Evolutionary conservation across 352 stramenopile species (phyloP).

Genomic region (Globisporangium parvum): DNA sequence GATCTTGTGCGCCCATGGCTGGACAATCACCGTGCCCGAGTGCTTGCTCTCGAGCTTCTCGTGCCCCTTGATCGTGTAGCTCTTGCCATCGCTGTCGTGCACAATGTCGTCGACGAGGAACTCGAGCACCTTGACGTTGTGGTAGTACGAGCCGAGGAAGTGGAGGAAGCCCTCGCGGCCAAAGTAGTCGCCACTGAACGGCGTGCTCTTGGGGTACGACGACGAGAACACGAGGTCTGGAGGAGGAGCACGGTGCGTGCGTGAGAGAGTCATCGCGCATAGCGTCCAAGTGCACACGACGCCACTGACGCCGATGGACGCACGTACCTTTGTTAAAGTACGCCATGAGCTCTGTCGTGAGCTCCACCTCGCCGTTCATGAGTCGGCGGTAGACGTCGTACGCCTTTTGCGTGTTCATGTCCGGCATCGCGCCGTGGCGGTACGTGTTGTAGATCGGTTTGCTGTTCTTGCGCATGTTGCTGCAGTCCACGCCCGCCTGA

Average conservation of each 20-base stretch:
- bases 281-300: background rate
- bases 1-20: slow-evolving; percentile 72
- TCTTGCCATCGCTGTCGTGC: slow-evolving; percentile 60
- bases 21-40: slow-evolving; percentile 57
- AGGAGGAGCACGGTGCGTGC: background rate
- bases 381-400: slow-evolving; percentile 77
- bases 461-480: slow-evolving; percentile 81
- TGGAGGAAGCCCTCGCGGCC: slow-evolving; percentile 76
- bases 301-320: background rate
- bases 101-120: slow-evolving; percentile 66
- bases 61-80: slow-evolving; percentile 63
- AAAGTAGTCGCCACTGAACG: slow-evolving; percentile 82
- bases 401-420: slow-evolving; percentile 71
- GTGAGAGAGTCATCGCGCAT: background rate
- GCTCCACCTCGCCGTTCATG: slow-evolving; percentile 40
- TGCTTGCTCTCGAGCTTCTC: slow-evolving; percentile 83
- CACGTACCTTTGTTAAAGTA: slow-evolving; percentile 81
- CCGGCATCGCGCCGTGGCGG: slow-evolving; percentile 53
- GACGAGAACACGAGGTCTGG: slow-evolving; percentile 81
- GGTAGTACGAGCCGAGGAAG: slow-evolving; percentile 65
- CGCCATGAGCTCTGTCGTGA: slow-evolving; percentile 61
- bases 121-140: slow-evolving; percentile 77
- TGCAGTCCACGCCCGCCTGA: slow-evolving; percentile 63
- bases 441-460: slow-evolving; percentile 79
- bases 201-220: slow-evolving; percentile 69